A percentile compares a stretch with the other conserved stretches of the same genome.
These are phyloP conservation scores for Trypanosomatidae sp. DNA, from an alignment of 208 protist species.

Conservation along the genomic window DNA sequence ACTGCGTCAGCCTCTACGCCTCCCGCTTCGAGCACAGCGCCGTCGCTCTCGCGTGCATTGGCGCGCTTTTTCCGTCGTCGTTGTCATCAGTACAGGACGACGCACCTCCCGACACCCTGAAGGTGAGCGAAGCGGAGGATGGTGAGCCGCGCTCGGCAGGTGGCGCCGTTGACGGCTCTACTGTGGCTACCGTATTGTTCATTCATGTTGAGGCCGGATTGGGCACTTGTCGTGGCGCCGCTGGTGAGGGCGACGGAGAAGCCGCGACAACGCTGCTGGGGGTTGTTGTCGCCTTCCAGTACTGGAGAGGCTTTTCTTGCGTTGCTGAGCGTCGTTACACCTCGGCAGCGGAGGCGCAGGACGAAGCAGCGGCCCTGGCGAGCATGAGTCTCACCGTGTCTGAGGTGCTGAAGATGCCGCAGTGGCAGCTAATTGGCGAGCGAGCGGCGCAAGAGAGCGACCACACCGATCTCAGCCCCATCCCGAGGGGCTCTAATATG, in stretches of 20 bases:
- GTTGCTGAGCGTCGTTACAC: conserved; percentile 14
- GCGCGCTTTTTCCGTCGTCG: background rate
- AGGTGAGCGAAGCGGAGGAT: background rate
- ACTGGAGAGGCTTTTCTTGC: conserved; percentile 9
- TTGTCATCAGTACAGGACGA: background rate
- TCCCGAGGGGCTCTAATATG: background rate
- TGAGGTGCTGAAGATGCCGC: background rate
- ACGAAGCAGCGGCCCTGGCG: background rate
- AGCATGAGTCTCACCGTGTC: background rate
- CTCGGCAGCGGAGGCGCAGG: conserved; percentile 4
- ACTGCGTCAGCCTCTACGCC: conserved; percentile 44
- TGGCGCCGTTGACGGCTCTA: conserved; percentile 1
- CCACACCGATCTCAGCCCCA: background rate
- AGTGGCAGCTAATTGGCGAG: background rate
- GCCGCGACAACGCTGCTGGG: conserved; percentile 4
- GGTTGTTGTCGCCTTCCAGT: conserved; percentile 18
- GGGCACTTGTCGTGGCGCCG: background rate
- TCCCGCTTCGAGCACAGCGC: conserved; percentile 14
- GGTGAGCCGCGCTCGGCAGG: background rate
- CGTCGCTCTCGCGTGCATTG: conserved; percentile 4
- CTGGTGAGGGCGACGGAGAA: background rate
- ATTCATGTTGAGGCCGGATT: conserved; percentile 1
- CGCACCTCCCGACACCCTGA: background rate
- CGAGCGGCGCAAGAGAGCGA: background rate
- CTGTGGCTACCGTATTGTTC: conserved; percentile 8